phyloP scores from a whole-genome alignment of 148 eudicot species.

The Vaccinium corymbosum region DNA sequence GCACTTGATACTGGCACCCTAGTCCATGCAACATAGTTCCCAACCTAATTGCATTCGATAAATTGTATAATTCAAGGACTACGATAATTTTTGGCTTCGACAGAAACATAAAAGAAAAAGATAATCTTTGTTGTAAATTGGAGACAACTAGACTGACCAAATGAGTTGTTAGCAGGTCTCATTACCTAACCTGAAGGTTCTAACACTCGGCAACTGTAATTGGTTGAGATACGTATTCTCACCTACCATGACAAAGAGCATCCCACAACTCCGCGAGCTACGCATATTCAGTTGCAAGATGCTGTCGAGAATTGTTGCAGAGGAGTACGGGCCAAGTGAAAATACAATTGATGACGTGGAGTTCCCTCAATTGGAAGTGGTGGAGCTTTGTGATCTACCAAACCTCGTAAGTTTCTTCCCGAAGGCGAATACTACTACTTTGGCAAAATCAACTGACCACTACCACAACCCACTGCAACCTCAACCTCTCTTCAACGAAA shows the following conservation, averaged over 20 bases:
- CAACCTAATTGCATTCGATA: neutral
- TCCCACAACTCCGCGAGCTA: too few relatives aligned
- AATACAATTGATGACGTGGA: too few relatives aligned
- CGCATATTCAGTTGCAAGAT: too few relatives aligned
- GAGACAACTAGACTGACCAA: neutral
- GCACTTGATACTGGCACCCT: too few relatives aligned
- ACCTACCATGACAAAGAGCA: too few relatives aligned
- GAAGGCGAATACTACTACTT: neutral
- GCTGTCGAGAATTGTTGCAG: too few relatives aligned
- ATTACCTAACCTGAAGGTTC: neutral
- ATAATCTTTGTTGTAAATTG: neutral
- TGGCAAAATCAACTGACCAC: neutral
- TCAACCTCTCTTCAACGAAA: neutral
- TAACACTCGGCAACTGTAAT: fast-evolving
- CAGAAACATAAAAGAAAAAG: neutral
- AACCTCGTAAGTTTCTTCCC: neutral
- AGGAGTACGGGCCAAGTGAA: too few relatives aligned
- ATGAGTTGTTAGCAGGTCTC: neutral
- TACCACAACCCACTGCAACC: neutral
- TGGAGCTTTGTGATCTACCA: too few relatives aligned
- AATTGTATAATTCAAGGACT: neutral
- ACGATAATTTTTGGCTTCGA: neutral
- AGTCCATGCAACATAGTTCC: neutral
- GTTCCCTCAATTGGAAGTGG: too few relatives aligned
- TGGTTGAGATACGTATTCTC: too few relatives aligned